Conservation (phyloP, 257 asterid genomes). For the Salvia splendens region DNA sequence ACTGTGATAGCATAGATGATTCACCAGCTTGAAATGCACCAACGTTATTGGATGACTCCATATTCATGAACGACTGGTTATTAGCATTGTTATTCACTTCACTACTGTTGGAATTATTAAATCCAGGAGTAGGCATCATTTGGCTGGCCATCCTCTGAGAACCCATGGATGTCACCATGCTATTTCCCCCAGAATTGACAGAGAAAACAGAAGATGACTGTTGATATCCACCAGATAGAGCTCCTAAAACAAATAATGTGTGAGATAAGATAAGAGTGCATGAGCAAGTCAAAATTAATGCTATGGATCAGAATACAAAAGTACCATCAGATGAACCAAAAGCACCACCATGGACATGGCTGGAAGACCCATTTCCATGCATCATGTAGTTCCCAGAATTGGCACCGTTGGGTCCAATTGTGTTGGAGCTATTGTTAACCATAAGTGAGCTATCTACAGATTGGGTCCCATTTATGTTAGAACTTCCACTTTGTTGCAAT, state of each 20-base stretch:
- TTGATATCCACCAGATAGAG: conserved; percentile 63
- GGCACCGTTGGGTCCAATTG: conserved; percentile 48
- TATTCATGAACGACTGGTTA: conserved; percentile 60
- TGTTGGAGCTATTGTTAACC: conserved; percentile 48
- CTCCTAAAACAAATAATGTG: conserved; percentile 48
- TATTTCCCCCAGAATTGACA: conserved; percentile 66
- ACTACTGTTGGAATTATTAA: conserved; percentile 51
- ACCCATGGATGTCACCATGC: conserved; percentile 65
- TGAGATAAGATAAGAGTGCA: conserved; percentile 36
- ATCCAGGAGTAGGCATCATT: conserved; percentile 99
- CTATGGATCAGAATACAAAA: conserved; percentile 26
- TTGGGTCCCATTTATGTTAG: conserved; percentile 53
- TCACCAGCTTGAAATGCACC: conserved; percentile 65
- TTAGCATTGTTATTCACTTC: conserved; percentile 50
- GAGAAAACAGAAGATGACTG: conserved; percentile 69
- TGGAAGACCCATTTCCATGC: conserved; percentile 54
- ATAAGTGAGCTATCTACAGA: conserved; percentile 57
- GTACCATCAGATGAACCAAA: conserved; percentile 57
- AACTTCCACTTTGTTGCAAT: conserved; percentile 70
- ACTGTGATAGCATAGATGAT: conserved; percentile 65
- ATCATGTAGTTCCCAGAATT: conserved; percentile 65
- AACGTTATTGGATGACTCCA: conserved; percentile 57
- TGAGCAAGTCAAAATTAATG: conserved; percentile 28
- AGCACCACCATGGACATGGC: conserved; percentile 57
- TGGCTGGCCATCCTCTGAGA: conserved; percentile 79